Percentiles rank a stretch among this genome's conserved stretches.
These are phyloP conservation scores for Glaciozyma antarctica DNA, from an alignment of 768 basidiomycete species.

Conservation along the genomic window DNA sequence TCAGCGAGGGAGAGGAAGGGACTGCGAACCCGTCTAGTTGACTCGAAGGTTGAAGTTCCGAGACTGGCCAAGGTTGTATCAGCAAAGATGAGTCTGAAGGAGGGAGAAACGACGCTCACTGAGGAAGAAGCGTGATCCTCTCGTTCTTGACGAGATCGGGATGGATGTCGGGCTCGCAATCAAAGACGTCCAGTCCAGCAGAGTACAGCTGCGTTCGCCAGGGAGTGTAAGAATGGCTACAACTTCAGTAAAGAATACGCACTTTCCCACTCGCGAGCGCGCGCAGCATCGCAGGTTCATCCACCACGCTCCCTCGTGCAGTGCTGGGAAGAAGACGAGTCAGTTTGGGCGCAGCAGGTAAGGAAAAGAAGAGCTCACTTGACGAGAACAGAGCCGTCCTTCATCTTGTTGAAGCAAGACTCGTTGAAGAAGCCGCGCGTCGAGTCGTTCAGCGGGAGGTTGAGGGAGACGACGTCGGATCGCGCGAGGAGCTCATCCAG, in stretches of 20 bases:
- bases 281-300: conserved; percentile 52
- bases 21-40: background rate
- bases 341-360: too few species aligned
- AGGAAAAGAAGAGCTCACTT: conserved; percentile 22
- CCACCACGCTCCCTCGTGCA: conserved; percentile 52
- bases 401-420: conserved; percentile 55
- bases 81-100: too few species aligned
- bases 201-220: conserved; percentile 50
- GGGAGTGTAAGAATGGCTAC: too few species aligned
- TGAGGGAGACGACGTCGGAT: conserved; percentile 56
- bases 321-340: background rate
- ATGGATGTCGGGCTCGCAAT: conserved; percentile 55
- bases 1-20: background rate
- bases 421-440: conserved; percentile 48
- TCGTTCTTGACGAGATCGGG: conserved; percentile 49
- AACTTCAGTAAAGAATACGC: too few species aligned
- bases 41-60: background rate
- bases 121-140: conserved; percentile 55
- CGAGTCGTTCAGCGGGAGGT: conserved; percentile 50
- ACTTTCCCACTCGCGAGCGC: conserved; percentile 54
- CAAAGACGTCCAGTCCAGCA: conserved; percentile 59
- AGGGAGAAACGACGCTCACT: conserved; percentile 29
- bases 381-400: conserved; percentile 52
- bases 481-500: conserved; percentile 51
- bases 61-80: too few species aligned